Conservation (phyloP, 179 eudicot species). For the Patellifolia procumbens region DNA sequence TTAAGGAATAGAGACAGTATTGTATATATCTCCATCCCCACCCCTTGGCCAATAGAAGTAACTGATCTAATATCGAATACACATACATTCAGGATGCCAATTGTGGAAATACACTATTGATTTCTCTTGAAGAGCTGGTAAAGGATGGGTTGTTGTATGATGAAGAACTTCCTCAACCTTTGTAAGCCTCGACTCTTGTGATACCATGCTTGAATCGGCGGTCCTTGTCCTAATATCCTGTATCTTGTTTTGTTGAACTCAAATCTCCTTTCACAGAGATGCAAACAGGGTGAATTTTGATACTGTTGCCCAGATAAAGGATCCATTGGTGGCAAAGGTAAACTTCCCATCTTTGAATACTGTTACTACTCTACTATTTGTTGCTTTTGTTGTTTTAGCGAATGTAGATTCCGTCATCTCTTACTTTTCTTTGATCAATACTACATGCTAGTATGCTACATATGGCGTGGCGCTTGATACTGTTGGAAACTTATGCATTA, state of each 20-base stretch:
- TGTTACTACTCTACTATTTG: not conserved
- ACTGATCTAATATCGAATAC: not conserved
- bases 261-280: slow-evolving; percentile 41
- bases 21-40: too few species aligned
- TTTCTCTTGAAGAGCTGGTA: slow-evolving; percentile 95
- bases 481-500: not conserved
- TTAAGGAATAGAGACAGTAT: too few species aligned
- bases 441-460: not conserved
- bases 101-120: slow-evolving; percentile 94
- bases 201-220: not conserved
- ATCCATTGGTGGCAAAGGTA: slow-evolving; percentile 81
- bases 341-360: not conserved
- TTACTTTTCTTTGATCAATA: not conserved
- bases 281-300: slow-evolving; percentile 62
- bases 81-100: slow-evolving; percentile 74
- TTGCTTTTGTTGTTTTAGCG: not conserved
- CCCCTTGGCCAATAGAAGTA: too few species aligned
- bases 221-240: not conserved
- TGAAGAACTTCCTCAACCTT: slow-evolving; percentile 82
- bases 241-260: not conserved
- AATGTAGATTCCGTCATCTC: not conserved
- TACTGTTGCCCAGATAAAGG: slow-evolving; percentile 71
- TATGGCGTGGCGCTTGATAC: not conserved
- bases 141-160: slow-evolving; percentile 79
- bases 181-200: slow-evolving; percentile 56